These are phyloP conservation scores for Vanderwaltozyma verrucispora DNA, from an alignment of 805 yeast genomes.

Conservation along the genomic window DNA sequence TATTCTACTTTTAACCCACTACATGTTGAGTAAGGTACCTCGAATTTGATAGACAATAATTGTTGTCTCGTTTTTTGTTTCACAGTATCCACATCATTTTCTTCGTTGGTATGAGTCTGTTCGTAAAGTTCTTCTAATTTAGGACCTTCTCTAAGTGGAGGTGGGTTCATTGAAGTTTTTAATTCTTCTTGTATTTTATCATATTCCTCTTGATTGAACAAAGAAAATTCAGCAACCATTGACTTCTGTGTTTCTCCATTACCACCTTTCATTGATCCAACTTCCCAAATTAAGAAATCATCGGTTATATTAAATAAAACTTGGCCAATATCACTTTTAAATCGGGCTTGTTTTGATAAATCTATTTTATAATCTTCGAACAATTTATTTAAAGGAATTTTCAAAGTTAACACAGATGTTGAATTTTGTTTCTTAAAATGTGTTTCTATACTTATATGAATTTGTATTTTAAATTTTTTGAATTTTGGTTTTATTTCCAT, in stretches of 20 bases:
- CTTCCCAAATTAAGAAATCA: conserved; percentile 61
- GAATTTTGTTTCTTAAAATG: conserved; percentile 28
- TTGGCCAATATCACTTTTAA: conserved; percentile 60
- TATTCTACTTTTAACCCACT: conserved; percentile 61
- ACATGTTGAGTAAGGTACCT: conserved; percentile 52
- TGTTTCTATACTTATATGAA: conserved; percentile 18
- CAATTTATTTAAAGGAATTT: conserved; percentile 23
- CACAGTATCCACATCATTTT: neutral
- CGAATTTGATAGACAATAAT: conserved; percentile 42
- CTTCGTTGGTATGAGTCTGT: conserved; percentile 19
- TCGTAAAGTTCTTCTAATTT: conserved; percentile 26
- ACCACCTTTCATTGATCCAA: conserved; percentile 44
- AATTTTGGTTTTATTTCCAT: conserved; percentile 19
- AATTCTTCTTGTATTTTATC: conserved; percentile 16
- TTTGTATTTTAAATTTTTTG: conserved; percentile 18
- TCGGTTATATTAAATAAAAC: conserved; percentile 64
- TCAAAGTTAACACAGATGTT: conserved; percentile 25
- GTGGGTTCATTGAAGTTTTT: conserved; percentile 29
- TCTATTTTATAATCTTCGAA: conserved; percentile 34
- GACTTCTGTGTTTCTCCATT: conserved; percentile 41
- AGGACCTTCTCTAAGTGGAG: conserved; percentile 27
- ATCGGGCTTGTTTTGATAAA: conserved; percentile 44
- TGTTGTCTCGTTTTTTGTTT: conserved; percentile 11
- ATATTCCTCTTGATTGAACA: conserved; percentile 24
- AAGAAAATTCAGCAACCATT: conserved; percentile 46